Percentiles rank a stretch among this genome's conserved stretches.
Evolutionary conservation across 2,329 filamentous ascomycete species (phyloP).

Genomic region (Acrocalymma vagum): DNA sequence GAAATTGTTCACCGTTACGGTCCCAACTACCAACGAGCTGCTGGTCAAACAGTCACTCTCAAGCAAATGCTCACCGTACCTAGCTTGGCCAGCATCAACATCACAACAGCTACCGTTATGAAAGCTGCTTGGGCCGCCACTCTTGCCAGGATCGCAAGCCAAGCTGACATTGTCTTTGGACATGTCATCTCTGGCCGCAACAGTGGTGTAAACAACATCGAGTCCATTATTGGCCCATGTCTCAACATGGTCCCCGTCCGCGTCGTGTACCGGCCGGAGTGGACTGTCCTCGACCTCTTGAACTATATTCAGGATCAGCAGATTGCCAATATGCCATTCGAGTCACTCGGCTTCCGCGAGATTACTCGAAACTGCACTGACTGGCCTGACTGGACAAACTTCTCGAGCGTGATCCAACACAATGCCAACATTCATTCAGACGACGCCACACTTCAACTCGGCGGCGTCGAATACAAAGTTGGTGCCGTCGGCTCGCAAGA

Average conservation of each 20-base stretch:
- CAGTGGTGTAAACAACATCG: conserved; percentile 44
- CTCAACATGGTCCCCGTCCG: conserved; percentile 55
- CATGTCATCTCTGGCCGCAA: conserved; percentile 54
- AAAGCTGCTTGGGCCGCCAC: conserved; percentile 57
- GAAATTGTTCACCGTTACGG: conserved; percentile 42
- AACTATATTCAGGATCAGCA: conserved; percentile 54
- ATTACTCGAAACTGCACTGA: conserved; percentile 45
- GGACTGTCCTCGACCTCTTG: conserved; percentile 50
- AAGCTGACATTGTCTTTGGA: conserved; percentile 52
- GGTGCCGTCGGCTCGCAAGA: conserved; percentile 39
- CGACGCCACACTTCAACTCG: conserved; percentile 60
- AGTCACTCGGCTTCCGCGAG: conserved; percentile 43
- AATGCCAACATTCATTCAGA: conserved; percentile 39
- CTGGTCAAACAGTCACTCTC: conserved; percentile 36
- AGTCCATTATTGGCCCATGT: conserved; percentile 51
- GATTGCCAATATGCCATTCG: conserved; percentile 48
- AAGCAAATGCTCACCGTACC: conserved; percentile 32
- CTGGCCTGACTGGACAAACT: conserved; percentile 48
- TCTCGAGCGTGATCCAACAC: conserved; percentile 44
- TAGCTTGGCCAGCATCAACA: conserved; percentile 34
- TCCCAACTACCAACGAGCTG: conserved; percentile 41
- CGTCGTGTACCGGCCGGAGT: conserved; percentile 40
- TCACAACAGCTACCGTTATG: conserved; percentile 53
- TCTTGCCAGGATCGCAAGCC: conserved; percentile 47
- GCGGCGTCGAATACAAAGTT: conserved; percentile 36